A percentile compares a stretch with the other conserved stretches of the same genome.
phyloP scores from a whole-genome alignment of 164 flowering plant genomes.

The Buxus sempervirens region DNA sequence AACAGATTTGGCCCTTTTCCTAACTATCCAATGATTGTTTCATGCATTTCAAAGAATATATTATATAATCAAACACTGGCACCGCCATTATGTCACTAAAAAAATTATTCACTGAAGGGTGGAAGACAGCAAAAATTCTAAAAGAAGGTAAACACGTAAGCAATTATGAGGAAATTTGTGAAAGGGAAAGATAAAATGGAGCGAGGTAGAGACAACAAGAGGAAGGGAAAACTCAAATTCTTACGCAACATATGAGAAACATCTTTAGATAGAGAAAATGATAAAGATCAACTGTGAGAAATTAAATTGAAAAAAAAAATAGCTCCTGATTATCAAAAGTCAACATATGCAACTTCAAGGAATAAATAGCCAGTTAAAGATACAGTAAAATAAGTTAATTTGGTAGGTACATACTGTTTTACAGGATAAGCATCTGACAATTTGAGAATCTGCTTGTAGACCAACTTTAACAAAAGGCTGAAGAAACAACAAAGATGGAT shows the following conservation, averaged over 20 bases:
- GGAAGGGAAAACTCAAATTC: background rate
- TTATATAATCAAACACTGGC: too few species aligned
- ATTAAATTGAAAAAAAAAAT: too few species aligned
- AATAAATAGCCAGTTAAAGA: too few species aligned
- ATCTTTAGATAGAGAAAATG: background rate
- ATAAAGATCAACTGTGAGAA: background rate
- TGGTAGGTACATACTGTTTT: slow-evolving; percentile 53
- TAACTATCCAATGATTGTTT: too few species aligned
- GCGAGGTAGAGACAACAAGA: too few species aligned
- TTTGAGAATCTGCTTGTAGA: slow-evolving; percentile 64
- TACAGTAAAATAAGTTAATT: background rate
- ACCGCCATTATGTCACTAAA: background rate
- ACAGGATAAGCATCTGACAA: slow-evolving; percentile 68
- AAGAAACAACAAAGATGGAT: slow-evolving; percentile 16
- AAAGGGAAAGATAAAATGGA: too few species aligned
- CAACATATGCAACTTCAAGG: background rate
- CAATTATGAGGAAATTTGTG: background rate
- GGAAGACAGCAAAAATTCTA: background rate
- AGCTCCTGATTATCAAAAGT: background rate
- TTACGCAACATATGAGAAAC: background rate
- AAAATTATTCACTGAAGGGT: too few species aligned
- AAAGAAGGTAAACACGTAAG: background rate
- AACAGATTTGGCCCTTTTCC: too few species aligned
- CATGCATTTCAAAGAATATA: too few species aligned
- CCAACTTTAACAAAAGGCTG: slow-evolving; percentile 82